phyloP scores from a whole-genome alignment of 2,329 filamentous ascomycete species.

The Hymenoscyphus scutula region DNA sequence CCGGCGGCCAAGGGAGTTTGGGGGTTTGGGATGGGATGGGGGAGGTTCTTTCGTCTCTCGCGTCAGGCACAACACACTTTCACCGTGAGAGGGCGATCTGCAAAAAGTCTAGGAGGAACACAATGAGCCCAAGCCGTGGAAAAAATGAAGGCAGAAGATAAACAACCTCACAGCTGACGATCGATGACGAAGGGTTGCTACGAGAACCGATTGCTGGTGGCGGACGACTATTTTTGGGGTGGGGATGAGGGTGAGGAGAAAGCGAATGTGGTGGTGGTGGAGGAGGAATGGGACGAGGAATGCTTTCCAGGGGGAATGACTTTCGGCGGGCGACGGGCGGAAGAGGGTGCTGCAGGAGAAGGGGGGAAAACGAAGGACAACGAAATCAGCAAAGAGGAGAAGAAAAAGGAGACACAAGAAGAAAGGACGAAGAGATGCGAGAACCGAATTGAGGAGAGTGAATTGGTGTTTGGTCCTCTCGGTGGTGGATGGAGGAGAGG shows the following conservation, averaged over 20 bases:
- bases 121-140: constrained; percentile 18
- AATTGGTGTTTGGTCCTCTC: not conserved
- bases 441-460: not conserved
- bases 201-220: not conserved
- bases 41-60: constrained; percentile 19
- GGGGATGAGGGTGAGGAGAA: constrained; percentile 24
- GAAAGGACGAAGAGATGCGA: constrained; percentile 9
- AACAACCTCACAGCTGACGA: constrained; percentile 24
- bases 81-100: constrained; percentile 29
- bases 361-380: constrained; percentile 26
- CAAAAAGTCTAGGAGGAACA: constrained; percentile 21
- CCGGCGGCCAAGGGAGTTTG: constrained; percentile 59
- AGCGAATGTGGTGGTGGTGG: constrained; percentile 27
- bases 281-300: constrained; percentile 24
- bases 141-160: constrained; percentile 18
- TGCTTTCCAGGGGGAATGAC: constrained; percentile 15
- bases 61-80: constrained; percentile 33
- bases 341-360: not conserved
- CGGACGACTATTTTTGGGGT: not conserved
- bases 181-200: constrained; percentile 12
- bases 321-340: not conserved
- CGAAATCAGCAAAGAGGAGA: constrained; percentile 16
- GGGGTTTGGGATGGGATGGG: constrained; percentile 24
- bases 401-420: constrained; percentile 11
- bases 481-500: constrained; percentile 3